These are phyloP conservation scores for Monilinia fructigena DNA, from an alignment of 2,329 filamentous ascomycete genomes.

Conservation along the genomic window DNA sequence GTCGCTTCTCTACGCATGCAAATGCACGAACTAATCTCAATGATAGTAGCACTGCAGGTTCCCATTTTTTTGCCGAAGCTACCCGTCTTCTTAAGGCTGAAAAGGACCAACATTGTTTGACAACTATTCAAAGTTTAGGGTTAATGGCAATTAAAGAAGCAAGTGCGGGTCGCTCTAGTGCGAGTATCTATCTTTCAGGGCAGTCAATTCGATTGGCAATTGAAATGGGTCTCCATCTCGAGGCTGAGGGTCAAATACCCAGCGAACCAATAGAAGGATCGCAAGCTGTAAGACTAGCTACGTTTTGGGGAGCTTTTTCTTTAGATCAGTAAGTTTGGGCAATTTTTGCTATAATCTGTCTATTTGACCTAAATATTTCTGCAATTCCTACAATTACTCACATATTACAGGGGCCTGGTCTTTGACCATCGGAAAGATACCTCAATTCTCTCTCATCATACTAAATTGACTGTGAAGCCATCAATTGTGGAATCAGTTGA, in stretches of 20 bases:
- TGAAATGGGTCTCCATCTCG: constrained; percentile 40
- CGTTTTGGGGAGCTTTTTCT: constrained; percentile 48
- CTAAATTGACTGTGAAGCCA: constrained; percentile 58
- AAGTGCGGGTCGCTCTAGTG: constrained; percentile 67
- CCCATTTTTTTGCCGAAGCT: constrained; percentile 72
- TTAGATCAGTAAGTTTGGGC: constrained; percentile 55
- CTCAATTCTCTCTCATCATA: constrained; percentile 59
- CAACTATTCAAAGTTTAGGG: constrained; percentile 70
- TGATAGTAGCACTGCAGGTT: constrained; percentile 62
- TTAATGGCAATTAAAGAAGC: constrained; percentile 74
- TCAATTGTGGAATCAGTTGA: constrained; percentile 60
- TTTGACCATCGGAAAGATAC: constrained; percentile 60
- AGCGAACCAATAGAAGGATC: constrained; percentile 40
- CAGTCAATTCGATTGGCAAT: constrained; percentile 69
- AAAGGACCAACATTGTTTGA: constrained; percentile 59
- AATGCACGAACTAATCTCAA: constrained; percentile 61
- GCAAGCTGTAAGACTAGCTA: constrained; percentile 48
- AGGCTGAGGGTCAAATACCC: constrained; percentile 24
- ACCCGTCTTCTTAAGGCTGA: constrained; percentile 55
- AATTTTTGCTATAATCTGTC: constrained; percentile 45
- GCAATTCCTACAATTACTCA: constrained; percentile 36
- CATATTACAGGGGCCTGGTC: constrained; percentile 60
- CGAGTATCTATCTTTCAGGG: constrained; percentile 69
- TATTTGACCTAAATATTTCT: neutral
- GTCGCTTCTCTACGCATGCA: constrained; percentile 67